These are phyloP conservation scores for Aspergillus ostianus DNA, from an alignment of 495 filamentous ascomycete genomes.

Conservation along the genomic window DNA sequence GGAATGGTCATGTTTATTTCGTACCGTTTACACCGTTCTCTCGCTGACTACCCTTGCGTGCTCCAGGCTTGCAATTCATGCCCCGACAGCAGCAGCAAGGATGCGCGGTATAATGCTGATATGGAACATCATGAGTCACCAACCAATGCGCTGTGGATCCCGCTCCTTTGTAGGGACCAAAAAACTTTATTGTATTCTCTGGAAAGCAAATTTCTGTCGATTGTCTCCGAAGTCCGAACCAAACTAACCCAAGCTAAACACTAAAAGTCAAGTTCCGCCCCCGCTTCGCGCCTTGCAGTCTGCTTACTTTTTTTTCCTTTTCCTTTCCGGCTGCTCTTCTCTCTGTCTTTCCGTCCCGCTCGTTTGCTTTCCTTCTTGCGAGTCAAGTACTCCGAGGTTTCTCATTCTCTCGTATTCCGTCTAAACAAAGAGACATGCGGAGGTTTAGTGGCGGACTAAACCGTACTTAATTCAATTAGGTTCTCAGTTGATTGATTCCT, in stretches of 20 bases:
- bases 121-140: background rate
- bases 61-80: background rate
- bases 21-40: background rate
- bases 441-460: background rate
- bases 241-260: background rate
- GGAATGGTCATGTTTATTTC: background rate
- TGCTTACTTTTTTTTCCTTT: background rate
- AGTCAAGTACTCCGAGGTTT: background rate
- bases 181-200: constrained; percentile 8
- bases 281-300: background rate
- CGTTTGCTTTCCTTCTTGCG: background rate
- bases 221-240: background rate
- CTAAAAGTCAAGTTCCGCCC: background rate
- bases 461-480: background rate
- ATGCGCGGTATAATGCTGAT: background rate
- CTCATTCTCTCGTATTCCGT: background rate
- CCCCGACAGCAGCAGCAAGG: background rate
- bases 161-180: constrained; percentile 1
- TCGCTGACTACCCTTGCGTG: background rate
- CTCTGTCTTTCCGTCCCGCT: background rate
- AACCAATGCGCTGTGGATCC: constrained; percentile 1
- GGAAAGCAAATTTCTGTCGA: constrained; percentile 5
- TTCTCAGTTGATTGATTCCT: constrained; percentile 12
- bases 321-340: too few species aligned
- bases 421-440: background rate